These are phyloP conservation scores for Fragosphaeria purpurea DNA, from an alignment of 2,329 filamentous ascomycete genomes.

Conservation along the genomic window DNA sequence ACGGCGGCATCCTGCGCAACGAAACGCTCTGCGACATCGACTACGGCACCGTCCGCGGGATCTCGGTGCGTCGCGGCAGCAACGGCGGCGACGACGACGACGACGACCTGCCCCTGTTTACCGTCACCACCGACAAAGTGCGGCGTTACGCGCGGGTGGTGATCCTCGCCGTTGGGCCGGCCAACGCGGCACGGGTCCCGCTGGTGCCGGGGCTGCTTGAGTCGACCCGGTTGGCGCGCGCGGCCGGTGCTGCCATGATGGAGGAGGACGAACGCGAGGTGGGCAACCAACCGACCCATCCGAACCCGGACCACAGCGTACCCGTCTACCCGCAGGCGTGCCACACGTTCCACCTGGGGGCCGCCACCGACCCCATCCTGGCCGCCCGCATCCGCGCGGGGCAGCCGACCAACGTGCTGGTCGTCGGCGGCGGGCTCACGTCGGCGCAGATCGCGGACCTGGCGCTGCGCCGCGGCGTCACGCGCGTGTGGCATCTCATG, in stretches of 20 bases:
- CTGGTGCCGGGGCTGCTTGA: slow-evolving; percentile 7
- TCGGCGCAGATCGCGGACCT: slow-evolving; percentile 65
- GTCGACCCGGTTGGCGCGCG: not conserved
- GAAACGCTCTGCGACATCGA: slow-evolving; percentile 52
- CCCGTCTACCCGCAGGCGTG: slow-evolving; percentile 4
- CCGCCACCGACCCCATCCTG: slow-evolving; percentile 44
- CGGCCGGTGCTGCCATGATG: not conserved
- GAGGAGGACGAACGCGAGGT: not conserved
- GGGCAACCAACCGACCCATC: no score
- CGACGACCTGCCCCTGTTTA: slow-evolving; percentile 50
- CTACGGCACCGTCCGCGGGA: slow-evolving; percentile 38
- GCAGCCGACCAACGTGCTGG: slow-evolving; percentile 50
- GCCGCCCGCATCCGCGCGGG: slow-evolving; percentile 39
- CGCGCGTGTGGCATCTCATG: slow-evolving; percentile 61
- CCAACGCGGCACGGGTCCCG: slow-evolving; percentile 45
- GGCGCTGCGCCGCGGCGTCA: slow-evolving; percentile 53
- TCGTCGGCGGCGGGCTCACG: slow-evolving; percentile 67
- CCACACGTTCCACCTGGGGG: slow-evolving; percentile 53
- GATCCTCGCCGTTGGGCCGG: slow-evolving; percentile 61
- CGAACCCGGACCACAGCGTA: not conserved
- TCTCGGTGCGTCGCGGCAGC: slow-evolving; percentile 21
- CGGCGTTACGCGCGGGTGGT: slow-evolving; percentile 50
- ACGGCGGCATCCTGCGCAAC: slow-evolving; percentile 45
- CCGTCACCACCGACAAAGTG: slow-evolving; percentile 45
- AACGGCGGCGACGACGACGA: slow-evolving; percentile 23